Evolutionary conservation across 2,329 filamentous ascomycete species (phyloP).

Genomic region (Scedosporium aurantiacum): DNA sequence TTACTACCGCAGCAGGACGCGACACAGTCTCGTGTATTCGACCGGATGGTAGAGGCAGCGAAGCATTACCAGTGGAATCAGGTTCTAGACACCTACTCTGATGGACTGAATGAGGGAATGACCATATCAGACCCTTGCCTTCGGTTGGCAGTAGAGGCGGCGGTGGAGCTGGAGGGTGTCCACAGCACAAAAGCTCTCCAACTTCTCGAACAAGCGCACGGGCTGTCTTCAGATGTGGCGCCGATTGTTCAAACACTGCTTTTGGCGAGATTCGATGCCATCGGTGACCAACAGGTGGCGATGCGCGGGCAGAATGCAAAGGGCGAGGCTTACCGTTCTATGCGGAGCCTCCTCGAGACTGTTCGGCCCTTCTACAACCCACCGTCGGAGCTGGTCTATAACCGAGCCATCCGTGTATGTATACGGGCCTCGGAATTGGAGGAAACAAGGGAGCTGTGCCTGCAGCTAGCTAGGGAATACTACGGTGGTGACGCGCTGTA

Average conservation of each 20-base stretch:
- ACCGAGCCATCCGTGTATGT: conserved; percentile 3
- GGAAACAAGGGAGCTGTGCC: not conserved
- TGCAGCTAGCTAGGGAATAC: not conserved
- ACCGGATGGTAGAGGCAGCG: not conserved
- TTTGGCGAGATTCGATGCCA: not conserved
- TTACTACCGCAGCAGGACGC: not conserved
- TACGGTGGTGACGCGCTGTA: not conserved
- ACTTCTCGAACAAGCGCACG: conserved; percentile 2
- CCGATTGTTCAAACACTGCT: conserved; percentile 1
- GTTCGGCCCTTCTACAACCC: not conserved
- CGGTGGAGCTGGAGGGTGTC: conserved; percentile 1
- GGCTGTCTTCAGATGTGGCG: not conserved
- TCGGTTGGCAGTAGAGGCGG: conserved; percentile 1
- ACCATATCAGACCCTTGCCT: not conserved
- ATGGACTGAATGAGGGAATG: not conserved
- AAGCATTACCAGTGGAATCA: not conserved
- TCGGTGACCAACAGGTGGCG: not conserved
- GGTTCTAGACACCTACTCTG: not conserved
- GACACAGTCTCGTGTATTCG: not conserved
- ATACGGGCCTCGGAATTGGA: not conserved
- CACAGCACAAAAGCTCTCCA: not conserved
- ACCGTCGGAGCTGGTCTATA: conserved; percentile 5
- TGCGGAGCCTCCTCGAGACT: not conserved
- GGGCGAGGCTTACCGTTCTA: not conserved
- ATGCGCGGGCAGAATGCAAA: not conserved